A percentile compares a stretch with the other conserved stretches of the same genome.
Conservation (phyloP, 768 basidiomycete species). For the Mycena rosella region DNA sequence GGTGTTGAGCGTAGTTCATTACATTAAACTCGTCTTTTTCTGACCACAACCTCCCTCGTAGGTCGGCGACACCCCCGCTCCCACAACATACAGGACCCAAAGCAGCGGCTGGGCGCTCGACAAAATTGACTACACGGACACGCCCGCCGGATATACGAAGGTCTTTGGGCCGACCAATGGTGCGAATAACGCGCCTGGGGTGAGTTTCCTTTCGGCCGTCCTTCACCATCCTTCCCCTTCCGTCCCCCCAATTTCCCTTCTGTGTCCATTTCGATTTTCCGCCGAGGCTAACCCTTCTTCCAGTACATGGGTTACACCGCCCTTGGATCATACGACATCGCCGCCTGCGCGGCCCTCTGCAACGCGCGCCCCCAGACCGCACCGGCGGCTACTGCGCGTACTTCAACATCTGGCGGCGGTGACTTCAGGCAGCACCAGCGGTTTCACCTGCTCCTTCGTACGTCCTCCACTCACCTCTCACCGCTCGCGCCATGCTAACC, state of each 20-base stretch:
- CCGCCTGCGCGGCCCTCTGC: constrained; percentile 58
- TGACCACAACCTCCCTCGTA: constrained; percentile 20
- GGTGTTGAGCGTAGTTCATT: not conserved
- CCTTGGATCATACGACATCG: constrained; percentile 60
- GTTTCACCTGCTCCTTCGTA: constrained; percentile 63
- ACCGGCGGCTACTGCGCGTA: constrained; percentile 60
- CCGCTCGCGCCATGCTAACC: not conserved
- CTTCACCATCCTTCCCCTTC: no score
- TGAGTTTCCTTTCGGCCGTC: constrained; percentile 39
- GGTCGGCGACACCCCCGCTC: constrained; percentile 31
- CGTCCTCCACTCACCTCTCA: constrained; percentile 26
- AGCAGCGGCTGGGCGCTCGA: constrained; percentile 56
- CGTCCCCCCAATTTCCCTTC: no score
- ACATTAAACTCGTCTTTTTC: not conserved
- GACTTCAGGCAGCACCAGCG: constrained; percentile 57
- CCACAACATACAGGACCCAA: constrained; percentile 55
- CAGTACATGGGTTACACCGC: constrained; percentile 67
- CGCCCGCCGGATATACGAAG: constrained; percentile 58
- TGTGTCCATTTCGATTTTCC: not conserved
- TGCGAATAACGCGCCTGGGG: constrained; percentile 61
- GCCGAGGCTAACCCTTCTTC: constrained; percentile 18
- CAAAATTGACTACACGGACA: constrained; percentile 52
- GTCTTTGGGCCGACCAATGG: constrained; percentile 59
- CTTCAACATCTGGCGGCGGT: constrained; percentile 69
- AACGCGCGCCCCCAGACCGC: constrained; percentile 55